Evolutionary conservation across 2,329 filamentous ascomycete genomes (phyloP), one percentile per base, ranked within the genome.

Genomic region (Phialophora chinensis): DNA sequence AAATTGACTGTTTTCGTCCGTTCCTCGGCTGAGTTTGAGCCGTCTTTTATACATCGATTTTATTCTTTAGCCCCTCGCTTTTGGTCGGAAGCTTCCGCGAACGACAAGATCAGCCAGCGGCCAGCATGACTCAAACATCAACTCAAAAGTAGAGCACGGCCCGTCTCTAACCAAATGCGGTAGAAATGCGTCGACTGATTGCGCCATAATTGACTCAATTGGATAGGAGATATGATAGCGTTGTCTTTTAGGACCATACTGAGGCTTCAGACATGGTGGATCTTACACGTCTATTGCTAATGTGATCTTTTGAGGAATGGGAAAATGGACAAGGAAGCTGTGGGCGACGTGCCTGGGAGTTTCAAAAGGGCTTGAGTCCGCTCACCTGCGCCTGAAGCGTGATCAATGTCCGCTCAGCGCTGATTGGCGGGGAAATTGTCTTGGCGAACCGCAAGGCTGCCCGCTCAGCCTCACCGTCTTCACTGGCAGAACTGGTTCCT

Each of bases 391-490:
- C 17, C 50, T 29, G 20, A 14, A n/a, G 50, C 31, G 52, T 25
- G 25, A 31, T 7, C 3, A 23, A n/a, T 27, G 27, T 27, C 52
- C 52, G 52, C 52, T 33, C 12, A 12, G 29, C 29, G 10, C n/a
- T 55, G 25, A 35, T 55, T 55, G 53, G 53, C 27, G 3, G 53
- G n/a, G 29, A 6, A 17, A 29, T 5, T 25, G 17, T 20, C 53
- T 33, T 55, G 53, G 53, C 53, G n/a, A 20, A 11, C 14, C 29
- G 29, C 53, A 35, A 55, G 53, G 53, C 53, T 55, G n/a, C 20
- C 20, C 20, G 27, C 49, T 53, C 27, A 17, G 38, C 58, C 33
- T 61, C 44, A 29, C 8, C 14, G 20, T 17, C 58, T 53, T 53
- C 42, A 38, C 59, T 8, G 10, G 12, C 42, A 50, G 25, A 27